Conservation (phyloP, 2,329 filamentous ascomycete genomes). For the Paraconiothyrium brasiliense region DNA sequence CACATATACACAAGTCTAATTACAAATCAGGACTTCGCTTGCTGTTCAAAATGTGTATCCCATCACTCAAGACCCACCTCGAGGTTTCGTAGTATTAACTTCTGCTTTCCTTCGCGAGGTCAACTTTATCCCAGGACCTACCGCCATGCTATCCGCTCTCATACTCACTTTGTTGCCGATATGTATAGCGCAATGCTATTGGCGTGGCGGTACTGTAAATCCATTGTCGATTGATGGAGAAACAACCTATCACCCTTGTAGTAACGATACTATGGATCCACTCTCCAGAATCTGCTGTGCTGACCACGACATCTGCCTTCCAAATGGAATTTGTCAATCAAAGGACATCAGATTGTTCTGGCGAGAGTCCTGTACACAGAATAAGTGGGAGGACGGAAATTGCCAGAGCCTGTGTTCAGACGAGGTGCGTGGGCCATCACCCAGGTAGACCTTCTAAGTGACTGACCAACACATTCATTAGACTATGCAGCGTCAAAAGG, state of each 20-base stretch:
- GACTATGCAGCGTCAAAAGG: background rate
- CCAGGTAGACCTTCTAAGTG: background rate
- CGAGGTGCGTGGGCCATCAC: background rate
- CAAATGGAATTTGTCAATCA: background rate
- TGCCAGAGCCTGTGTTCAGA: background rate
- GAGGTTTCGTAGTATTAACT: background rate
- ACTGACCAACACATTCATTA: background rate
- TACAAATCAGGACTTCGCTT: background rate
- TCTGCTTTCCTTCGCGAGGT: background rate
- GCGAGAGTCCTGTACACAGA: background rate
- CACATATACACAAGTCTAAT: background rate
- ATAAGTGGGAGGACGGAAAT: background rate
- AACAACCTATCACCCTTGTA: background rate
- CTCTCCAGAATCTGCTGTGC: background rate
- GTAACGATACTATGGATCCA: background rate
- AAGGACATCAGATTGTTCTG: background rate
- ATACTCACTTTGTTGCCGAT: background rate
- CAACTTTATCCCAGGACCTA: background rate
- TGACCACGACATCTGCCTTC: background rate
- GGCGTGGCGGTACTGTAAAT: background rate
- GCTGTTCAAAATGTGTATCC: background rate
- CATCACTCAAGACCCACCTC: background rate
- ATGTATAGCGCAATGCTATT: background rate
- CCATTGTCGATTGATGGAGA: background rate
- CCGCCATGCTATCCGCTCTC: background rate